Percentiles rank a stretch among this genome's conserved stretches.
These are phyloP conservation scores for Adenanthera pavonina DNA, from an alignment of 306 rosid species.

Conservation along the genomic window DNA sequence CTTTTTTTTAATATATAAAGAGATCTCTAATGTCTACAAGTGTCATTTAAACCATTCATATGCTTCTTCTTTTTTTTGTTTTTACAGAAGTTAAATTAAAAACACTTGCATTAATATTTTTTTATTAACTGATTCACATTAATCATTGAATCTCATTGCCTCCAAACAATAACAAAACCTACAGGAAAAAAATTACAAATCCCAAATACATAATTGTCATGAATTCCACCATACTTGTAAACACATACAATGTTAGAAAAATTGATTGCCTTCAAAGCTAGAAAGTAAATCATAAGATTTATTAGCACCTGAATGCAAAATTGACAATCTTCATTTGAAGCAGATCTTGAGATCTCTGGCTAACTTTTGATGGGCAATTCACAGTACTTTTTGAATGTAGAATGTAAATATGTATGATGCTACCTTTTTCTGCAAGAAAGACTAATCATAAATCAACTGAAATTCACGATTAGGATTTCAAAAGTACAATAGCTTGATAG, in stretches of 20 bases:
- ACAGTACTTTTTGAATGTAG: slow-evolving; percentile 27
- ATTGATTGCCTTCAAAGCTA: slow-evolving; percentile 58
- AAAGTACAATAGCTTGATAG: background rate
- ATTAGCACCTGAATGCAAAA: slow-evolving; percentile 42
- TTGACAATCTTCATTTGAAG: slow-evolving; percentile 49
- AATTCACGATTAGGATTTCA: background rate
- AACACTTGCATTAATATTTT: too few species aligned
- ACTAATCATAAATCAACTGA: background rate
- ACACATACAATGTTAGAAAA: background rate
- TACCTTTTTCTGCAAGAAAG: background rate
- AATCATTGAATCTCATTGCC: too few species aligned
- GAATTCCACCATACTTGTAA: too few species aligned
- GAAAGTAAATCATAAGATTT: slow-evolving; percentile 60
- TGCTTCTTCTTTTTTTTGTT: too few species aligned
- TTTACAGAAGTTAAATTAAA: too few species aligned
- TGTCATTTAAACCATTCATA: too few species aligned
- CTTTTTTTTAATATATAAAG: too few species aligned
- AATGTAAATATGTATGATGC: background rate
- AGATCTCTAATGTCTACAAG: too few species aligned
- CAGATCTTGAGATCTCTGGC: slow-evolving; percentile 47
- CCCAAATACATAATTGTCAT: too few species aligned
- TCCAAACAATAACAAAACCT: too few species aligned
- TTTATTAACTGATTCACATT: too few species aligned
- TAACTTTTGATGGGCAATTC: slow-evolving; percentile 62
- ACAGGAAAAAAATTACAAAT: too few species aligned